Evolutionary conservation across 257 asterid genomes (phyloP).

Genomic region (Ophiorrhiza pumila): DNA sequence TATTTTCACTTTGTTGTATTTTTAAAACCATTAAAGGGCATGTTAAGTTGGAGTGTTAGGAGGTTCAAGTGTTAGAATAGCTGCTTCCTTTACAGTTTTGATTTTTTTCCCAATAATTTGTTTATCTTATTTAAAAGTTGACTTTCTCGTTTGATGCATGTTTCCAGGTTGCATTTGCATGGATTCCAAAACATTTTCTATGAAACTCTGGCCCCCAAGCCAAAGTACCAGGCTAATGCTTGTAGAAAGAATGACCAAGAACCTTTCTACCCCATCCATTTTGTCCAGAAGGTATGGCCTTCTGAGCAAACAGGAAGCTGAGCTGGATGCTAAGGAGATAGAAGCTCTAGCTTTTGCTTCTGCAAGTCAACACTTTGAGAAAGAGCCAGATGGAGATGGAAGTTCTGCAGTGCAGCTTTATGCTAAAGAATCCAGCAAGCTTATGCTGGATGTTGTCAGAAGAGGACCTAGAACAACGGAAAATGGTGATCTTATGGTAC

Average conservation of each 20-base stretch:
- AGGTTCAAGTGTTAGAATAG: background rate
- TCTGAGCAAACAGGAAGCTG: slow-evolving; percentile 72
- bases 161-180: slow-evolving; percentile 41
- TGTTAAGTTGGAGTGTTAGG: background rate
- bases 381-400: slow-evolving; percentile 87
- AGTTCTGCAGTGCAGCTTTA: slow-evolving; percentile 82
- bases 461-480: slow-evolving; percentile 60
- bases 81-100: background rate
- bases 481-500: slow-evolving; percentile 37
- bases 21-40: background rate
- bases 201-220: slow-evolving; percentile 88
- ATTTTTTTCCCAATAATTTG: background rate
- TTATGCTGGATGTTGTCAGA: slow-evolving; percentile 77
- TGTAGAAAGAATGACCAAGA: slow-evolving; percentile 71
- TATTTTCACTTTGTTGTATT: background rate
- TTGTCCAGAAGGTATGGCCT: slow-evolving; percentile 80
- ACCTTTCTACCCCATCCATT: slow-evolving; percentile 72
- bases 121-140: slow-evolving; percentile 2
- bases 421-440: slow-evolving; percentile 90
- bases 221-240: slow-evolving; percentile 64
- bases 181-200: slow-evolving; percentile 48
- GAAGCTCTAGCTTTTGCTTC: slow-evolving; percentile 63
- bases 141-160: background rate
- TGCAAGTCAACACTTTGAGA: slow-evolving; percentile 64
- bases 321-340: slow-evolving; percentile 66